These are phyloP conservation scores for Drechslera avenae DNA, from an alignment of 2,329 filamentous ascomycete species.

Conservation along the genomic window DNA sequence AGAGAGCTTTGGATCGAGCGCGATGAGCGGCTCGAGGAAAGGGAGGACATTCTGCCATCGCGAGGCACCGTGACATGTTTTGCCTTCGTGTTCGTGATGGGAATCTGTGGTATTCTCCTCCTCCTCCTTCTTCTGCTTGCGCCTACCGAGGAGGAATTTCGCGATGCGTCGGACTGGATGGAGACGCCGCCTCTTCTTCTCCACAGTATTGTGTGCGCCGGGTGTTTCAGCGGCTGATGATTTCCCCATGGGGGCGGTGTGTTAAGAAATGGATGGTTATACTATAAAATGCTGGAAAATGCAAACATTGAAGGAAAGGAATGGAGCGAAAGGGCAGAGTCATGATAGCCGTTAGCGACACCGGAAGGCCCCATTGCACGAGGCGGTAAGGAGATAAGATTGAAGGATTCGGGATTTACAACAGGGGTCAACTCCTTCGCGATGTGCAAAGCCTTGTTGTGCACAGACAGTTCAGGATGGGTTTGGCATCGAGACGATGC, in stretches of 20 bases:
- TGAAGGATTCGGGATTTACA: constrained; percentile 8
- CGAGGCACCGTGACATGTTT: constrained; percentile 16
- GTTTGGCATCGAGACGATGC: constrained; percentile 8
- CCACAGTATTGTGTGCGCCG: neutral
- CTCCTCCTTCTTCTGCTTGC: neutral
- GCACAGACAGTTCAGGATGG: constrained; percentile 5
- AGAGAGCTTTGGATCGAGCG: constrained; percentile 19
- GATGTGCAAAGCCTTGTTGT: constrained; percentile 3
- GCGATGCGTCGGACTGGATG: constrained; percentile 14
- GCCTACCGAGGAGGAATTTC: constrained; percentile 6
- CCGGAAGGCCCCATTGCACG: constrained; percentile 1
- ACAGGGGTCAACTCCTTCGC: constrained; percentile 4
- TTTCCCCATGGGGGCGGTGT: constrained; percentile 13
- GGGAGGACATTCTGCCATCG: constrained; percentile 19
- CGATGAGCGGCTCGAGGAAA: constrained; percentile 20
- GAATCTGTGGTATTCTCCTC: neutral
- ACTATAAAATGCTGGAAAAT: neutral
- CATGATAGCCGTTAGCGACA: constrained; percentile 10
- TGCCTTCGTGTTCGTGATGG: neutral
- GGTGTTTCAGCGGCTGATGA: constrained; percentile 4
- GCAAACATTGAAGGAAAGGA: constrained; percentile 3
- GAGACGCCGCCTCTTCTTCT: constrained; percentile 11
- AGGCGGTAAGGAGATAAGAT: constrained; percentile 15
- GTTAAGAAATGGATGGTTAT: constrained; percentile 1
- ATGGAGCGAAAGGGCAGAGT: constrained; percentile 1